Evolutionary conservation across 2,329 filamentous ascomycete species (phyloP).

Genomic region (Didymella lethalis): DNA sequence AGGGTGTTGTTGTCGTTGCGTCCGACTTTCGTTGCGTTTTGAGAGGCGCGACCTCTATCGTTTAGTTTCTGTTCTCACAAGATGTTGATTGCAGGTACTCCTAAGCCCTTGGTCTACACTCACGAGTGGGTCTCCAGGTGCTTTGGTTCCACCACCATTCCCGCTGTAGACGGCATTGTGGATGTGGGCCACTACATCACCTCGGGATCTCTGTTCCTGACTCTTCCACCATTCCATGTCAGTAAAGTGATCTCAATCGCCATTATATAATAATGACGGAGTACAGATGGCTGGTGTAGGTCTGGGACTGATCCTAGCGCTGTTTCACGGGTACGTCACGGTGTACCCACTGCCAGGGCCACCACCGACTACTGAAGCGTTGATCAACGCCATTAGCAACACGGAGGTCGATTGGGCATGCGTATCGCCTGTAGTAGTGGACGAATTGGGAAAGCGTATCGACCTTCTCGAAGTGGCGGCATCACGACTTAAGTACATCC

Average conservation of each 20-base stretch:
- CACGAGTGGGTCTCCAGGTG: conserved; percentile 1
- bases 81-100: background rate
- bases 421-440: conserved; percentile 2
- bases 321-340: background rate
- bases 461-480: background rate
- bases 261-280: background rate
- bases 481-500: conserved; percentile 3
- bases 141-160: conserved; percentile 1
- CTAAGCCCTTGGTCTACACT: conserved; percentile 2
- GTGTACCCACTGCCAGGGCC: background rate
- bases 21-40: too few species aligned
- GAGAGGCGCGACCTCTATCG: background rate
- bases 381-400: background rate
- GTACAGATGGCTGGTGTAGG: background rate
- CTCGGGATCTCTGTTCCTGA: background rate
- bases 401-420: background rate
- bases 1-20: too few species aligned
- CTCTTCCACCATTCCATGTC: conserved; percentile 1
- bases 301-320: background rate
- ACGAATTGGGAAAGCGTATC: background rate
- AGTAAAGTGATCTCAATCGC: background rate
- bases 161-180: background rate
- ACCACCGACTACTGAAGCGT: conserved; percentile 1
- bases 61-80: background rate
- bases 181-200: background rate